These are phyloP conservation scores for Dissoconium aciculare DNA, from an alignment of 2,329 filamentous ascomycete genomes.

Conservation along the genomic window DNA sequence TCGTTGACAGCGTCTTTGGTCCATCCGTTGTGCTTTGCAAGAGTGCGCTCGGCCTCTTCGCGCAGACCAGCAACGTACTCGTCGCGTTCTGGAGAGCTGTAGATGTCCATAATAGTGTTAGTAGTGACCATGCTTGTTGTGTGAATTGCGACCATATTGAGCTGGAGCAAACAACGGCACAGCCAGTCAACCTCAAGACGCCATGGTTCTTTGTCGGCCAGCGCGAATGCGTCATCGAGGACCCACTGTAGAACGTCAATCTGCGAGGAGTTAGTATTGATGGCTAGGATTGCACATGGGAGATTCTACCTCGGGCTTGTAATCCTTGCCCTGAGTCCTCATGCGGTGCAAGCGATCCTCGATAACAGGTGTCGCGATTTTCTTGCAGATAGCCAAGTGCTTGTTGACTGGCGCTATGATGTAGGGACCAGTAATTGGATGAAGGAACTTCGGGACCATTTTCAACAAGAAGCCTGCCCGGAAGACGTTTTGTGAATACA, in stretches of 20 bases:
- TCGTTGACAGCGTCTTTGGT: constrained; percentile 13
- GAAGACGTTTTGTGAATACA: constrained; percentile 12
- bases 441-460: constrained; percentile 8
- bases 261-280: too few species aligned
- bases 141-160: constrained; percentile 10
- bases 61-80: constrained; percentile 12
- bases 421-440: constrained; percentile 10
- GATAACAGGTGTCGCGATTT: constrained; percentile 9
- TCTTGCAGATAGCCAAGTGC: constrained; percentile 5
- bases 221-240: not conserved
- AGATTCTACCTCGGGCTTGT: constrained; percentile 1
- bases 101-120: constrained; percentile 14
- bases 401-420: constrained; percentile 1
- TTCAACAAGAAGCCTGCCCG: constrained; percentile 9
- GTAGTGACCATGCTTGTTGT: constrained; percentile 14
- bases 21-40: constrained; percentile 10
- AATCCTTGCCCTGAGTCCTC: constrained; percentile 1
- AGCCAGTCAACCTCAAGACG: not conserved
- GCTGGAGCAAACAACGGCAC: not conserved
- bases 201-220: not conserved
- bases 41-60: constrained; percentile 12
- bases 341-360: constrained; percentile 5
- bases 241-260: constrained; percentile 1
- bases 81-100: constrained; percentile 8
- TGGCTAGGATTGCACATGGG: too few species aligned